Percentiles rank a stretch among this genome's conserved stretches.
Evolutionary conservation across 208 protist species (phyloP).

Genomic region (Leishmania tropica): DNA sequence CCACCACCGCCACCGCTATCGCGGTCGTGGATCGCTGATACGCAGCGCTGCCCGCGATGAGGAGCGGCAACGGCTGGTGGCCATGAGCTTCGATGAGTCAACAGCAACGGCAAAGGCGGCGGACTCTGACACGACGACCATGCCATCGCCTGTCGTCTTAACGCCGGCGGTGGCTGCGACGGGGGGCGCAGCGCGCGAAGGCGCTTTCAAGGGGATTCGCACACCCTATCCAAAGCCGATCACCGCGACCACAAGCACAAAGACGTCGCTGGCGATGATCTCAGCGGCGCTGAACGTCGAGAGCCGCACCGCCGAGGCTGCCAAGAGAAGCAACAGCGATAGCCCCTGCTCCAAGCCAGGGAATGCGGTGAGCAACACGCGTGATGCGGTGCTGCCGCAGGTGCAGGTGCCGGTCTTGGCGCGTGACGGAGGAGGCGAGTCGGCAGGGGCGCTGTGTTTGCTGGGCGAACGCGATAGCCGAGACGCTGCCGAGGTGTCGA

Average conservation of each 20-base stretch:
- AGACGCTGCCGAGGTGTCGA: constrained; percentile 20
- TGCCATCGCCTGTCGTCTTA: neutral
- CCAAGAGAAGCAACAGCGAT: neutral
- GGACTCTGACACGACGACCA: neutral
- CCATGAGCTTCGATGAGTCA: constrained; percentile 3
- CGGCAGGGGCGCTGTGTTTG: neutral
- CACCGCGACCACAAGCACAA: constrained; percentile 22
- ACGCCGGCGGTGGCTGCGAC: neutral
- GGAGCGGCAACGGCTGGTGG: constrained; percentile 20
- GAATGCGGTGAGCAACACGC: neutral
- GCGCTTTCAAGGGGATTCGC: neutral
- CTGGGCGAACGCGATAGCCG: constrained; percentile 11
- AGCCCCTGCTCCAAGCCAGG: neutral
- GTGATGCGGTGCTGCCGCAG: neutral
- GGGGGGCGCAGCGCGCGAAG: neutral
- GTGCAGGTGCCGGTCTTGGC: neutral
- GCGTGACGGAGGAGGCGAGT: neutral
- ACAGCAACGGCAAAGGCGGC: neutral
- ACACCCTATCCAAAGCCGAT: constrained; percentile 5
- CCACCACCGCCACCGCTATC: neutral
- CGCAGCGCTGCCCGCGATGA: constrained; percentile 18
- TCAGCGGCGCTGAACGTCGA: constrained; percentile 21
- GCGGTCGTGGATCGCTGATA: neutral
- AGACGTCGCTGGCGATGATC: constrained; percentile 28
- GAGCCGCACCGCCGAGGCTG: constrained; percentile 1